These are phyloP conservation scores for Inonotus obliquus DNA, from an alignment of 1,284 basidiomycete genomes.

Conservation along the genomic window DNA sequence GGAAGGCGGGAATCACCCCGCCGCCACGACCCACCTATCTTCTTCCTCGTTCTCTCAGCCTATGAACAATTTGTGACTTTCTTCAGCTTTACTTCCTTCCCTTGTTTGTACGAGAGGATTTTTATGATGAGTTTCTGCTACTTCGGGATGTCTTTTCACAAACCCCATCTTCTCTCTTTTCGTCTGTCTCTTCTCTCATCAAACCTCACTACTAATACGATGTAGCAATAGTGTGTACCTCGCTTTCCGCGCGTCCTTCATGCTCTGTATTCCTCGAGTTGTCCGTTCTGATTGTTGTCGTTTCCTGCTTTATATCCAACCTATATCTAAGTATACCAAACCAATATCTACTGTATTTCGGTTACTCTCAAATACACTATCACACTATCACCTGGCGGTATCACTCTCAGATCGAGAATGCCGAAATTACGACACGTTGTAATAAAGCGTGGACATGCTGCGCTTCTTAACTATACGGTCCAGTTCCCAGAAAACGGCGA, in stretches of 20 bases:
- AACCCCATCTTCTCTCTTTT: too few relatives aligned
- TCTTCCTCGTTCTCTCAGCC: constrained; percentile 7
- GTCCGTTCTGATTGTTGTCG: background rate
- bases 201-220: background rate
- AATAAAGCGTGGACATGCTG: too few relatives aligned
- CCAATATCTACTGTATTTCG: background rate
- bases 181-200: background rate
- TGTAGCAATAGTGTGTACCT: background rate
- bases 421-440: too few relatives aligned
- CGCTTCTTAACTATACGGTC: too few relatives aligned
- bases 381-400: too few relatives aligned
- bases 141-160: background rate
- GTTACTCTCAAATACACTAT: background rate
- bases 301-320: background rate
- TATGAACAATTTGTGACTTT: background rate
- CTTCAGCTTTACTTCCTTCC: background rate
- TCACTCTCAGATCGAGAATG: too few relatives aligned
- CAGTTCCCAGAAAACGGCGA: too few relatives aligned
- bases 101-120: background rate
- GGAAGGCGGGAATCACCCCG: constrained; percentile 19
- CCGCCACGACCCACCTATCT: constrained; percentile 17
- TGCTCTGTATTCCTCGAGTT: background rate
- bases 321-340: background rate
- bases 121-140: too few relatives aligned
- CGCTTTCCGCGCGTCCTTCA: background rate